Percentiles rank a stretch among this genome's conserved stretches.
Evolutionary conservation across 2,329 filamentous ascomycete genomes (phyloP).

Genomic region (Catunica adiposa): DNA sequence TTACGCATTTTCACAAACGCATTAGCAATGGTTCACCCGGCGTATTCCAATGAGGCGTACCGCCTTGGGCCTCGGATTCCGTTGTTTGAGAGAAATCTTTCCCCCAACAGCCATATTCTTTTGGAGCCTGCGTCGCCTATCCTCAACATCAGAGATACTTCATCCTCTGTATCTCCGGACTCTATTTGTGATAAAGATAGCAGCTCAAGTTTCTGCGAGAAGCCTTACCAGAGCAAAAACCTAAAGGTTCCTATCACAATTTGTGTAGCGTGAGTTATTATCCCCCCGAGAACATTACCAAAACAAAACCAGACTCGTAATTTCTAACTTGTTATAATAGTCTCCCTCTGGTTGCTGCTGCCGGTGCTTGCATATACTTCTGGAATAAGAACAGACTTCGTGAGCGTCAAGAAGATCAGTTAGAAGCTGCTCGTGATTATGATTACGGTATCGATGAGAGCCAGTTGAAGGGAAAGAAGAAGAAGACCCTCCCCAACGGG

Average conservation of each 20-base stretch:
- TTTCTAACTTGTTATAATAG: constrained; percentile 27
- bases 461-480: constrained; percentile 21
- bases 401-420: constrained; percentile 58
- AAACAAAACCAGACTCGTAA: too few relatives aligned
- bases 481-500: constrained; percentile 17
- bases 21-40: constrained; percentile 4
- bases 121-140: constrained; percentile 6
- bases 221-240: constrained; percentile 36
- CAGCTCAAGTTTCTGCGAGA: constrained; percentile 34
- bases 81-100: not conserved
- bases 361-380: constrained; percentile 54
- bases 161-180: not conserved
- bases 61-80: constrained; percentile 9
- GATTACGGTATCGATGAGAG: constrained; percentile 65
- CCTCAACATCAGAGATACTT: not conserved
- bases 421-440: constrained; percentile 76
- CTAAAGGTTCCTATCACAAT: constrained; percentile 51
- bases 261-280: constrained; percentile 49
- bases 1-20: not conserved
- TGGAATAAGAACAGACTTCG: constrained; percentile 64
- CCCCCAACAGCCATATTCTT: constrained; percentile 5
- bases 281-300: too few relatives aligned
- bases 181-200: constrained; percentile 8
- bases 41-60: constrained; percentile 3
- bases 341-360: constrained; percentile 54